Base-by-base conservation (phyloP, 345 rosid species). In the Garcia nutans region DNA sequence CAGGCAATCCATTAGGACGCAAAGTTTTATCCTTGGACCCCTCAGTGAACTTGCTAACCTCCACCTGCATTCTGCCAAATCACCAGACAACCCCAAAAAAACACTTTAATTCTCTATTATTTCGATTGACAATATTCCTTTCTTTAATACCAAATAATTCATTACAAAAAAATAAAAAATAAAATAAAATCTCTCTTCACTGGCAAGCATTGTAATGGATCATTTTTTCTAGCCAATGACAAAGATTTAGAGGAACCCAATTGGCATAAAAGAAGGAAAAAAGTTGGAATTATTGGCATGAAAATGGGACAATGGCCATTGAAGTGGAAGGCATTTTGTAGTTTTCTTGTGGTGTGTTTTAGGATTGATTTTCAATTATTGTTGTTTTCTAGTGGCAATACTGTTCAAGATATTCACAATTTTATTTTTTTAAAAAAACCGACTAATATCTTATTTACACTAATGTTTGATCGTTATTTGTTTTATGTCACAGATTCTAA, bases 1-100 rank as follows among this genome's bases (percentile, higher is more conserved):
- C 99, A 0, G 99, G 96, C 84, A 95, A 82, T 83, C 99, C 99
- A 85, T 93, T 95, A 75, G 99, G 99, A 31, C 99, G 90, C 41
- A 89, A 10, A 74, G 42, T 65, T 82, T 93, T 95, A 26, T 93
- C 99, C 88, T 89, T 93, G 83, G 87, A 61, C 47, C 99, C 97
- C 83, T 95, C 97, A 1, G 99, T 95, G 33, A 86, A 91, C 84
- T 91, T 93, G 90, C 97, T 95, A 81, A 93, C 99, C 79, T 95
- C 99, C 85, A 95, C 97, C 84, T 80, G 97, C 99, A 95, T 95
- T 63, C 99, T 95, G 85, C 61, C 87, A 79, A 37, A 57, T 78
- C 75, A 84, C 3, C 80, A 65, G 28, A 67, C 59, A 63, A 0
- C 23, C 20, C 20, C 60, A 47, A 5, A 31, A 13, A 23, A 19